phyloP scores from a whole-genome alignment of 495 filamentous ascomycete species.

The Trichoderma virens region DNA sequence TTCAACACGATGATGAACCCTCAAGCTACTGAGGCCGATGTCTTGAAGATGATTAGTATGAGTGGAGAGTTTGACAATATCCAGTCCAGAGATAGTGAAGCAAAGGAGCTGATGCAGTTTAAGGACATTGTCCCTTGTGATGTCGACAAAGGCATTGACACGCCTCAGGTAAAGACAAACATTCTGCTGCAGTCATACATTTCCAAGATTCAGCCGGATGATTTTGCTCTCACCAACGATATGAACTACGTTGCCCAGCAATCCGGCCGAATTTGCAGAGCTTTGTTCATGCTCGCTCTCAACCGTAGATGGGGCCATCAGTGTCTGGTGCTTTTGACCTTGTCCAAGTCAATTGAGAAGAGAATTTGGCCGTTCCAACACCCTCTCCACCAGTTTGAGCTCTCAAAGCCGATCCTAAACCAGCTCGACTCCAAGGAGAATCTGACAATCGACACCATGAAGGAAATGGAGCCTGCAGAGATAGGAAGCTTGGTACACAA shows the following conservation, averaged over 20 bases:
- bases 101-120: conserved; percentile 57
- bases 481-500: conserved; percentile 93
- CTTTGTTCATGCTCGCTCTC: conserved; percentile 93
- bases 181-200: conserved; percentile 93
- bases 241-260: conserved; percentile 94
- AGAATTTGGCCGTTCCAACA: conserved; percentile 91
- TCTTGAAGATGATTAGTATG: conserved; percentile 89
- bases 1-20: conserved; percentile 91
- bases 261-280: conserved; percentile 84
- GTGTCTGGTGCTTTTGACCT: conserved; percentile 76
- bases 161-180: conserved; percentile 86
- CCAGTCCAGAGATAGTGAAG: conserved; percentile 79
- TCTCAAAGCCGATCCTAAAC: conserved; percentile 72
- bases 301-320: conserved; percentile 93
- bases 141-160: conserved; percentile 65
- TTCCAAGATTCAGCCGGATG: conserved; percentile 76
- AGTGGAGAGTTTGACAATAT: conserved; percentile 98
- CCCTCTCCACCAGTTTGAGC: conserved; percentile 89
- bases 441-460: conserved; percentile 70
- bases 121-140: conserved; percentile 61
- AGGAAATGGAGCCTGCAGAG: conserved; percentile 87
- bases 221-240: conserved; percentile 88
- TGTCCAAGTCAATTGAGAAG: conserved; percentile 96
- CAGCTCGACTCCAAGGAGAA: conserved; percentile 72
- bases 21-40: conserved; percentile 74